A percentile compares a stretch with the other conserved stretches of the same genome.
Conservation (phyloP, 2,329 filamentous ascomycete genomes). For the Microdochium bolleyi region DNA sequence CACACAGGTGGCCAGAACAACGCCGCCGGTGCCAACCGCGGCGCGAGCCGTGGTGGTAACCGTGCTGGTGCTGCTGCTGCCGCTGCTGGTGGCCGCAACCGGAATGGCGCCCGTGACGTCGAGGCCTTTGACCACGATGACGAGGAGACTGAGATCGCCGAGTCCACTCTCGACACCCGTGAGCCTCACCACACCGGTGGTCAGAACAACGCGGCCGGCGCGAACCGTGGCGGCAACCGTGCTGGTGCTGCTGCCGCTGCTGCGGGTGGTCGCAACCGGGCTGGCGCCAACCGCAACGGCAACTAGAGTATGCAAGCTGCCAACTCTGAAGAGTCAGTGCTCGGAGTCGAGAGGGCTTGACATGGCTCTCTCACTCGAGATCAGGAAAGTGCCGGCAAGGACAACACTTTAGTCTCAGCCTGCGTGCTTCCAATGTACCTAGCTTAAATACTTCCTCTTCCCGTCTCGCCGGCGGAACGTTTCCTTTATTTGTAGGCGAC, state of each 20-base stretch:
- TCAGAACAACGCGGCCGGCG: neutral
- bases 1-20: neutral
- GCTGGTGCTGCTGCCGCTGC: too few relatives aligned
- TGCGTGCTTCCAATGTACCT: too few relatives aligned
- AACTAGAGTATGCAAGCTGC: neutral
- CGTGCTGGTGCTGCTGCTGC: neutral
- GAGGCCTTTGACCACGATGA: neutral
- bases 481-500: neutral
- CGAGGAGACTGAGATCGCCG: neutral
- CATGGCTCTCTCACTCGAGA: too few relatives aligned
- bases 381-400: too few relatives aligned
- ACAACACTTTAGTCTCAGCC: too few relatives aligned
- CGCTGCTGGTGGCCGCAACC: neutral
- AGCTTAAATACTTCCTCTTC: neutral
- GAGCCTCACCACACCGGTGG: neutral
- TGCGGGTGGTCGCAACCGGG: too few relatives aligned
- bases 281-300: neutral
- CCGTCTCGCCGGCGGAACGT: too few relatives aligned
- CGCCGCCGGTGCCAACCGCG: neutral
- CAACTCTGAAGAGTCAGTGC: too few relatives aligned
- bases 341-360: too few relatives aligned
- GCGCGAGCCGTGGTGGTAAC: neutral
- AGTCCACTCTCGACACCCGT: neutral
- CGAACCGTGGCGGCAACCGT: neutral
- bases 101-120: neutral